A percentile compares a stretch with the other conserved stretches of the same genome.
phyloP scores from a whole-genome alignment of 345 rosid species.

The Erysimum cheiranthoides region DNA sequence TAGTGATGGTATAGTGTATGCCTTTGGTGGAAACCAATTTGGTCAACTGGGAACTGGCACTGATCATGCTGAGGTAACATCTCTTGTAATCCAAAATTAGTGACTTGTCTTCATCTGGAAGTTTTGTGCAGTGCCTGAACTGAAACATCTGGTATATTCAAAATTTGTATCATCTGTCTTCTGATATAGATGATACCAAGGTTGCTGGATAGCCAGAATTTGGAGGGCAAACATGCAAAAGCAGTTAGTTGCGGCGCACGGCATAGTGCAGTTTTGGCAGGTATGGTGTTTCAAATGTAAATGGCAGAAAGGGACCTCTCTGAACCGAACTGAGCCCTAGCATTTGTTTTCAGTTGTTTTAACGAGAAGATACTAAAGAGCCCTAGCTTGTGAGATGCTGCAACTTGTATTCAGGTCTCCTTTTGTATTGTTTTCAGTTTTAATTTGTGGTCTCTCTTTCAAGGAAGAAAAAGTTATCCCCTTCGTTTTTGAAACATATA shows the following conservation, averaged over 20 bases:
- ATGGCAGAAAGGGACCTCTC: constrained; percentile 29
- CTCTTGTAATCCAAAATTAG: background rate
- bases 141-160: constrained; percentile 13
- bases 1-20: constrained; percentile 65
- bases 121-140: background rate
- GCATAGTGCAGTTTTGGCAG: constrained; percentile 73
- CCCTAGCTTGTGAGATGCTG: constrained; percentile 49
- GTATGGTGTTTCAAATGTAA: constrained; percentile 45
- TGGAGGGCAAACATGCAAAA: constrained; percentile 61
- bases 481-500: constrained; percentile 4
- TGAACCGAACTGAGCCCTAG: constrained; percentile 36
- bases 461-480: constrained; percentile 10
- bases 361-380: constrained; percentile 47
- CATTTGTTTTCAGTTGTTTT: constrained; percentile 43
- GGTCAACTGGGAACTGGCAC: constrained; percentile 85
- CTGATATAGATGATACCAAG: constrained; percentile 60
- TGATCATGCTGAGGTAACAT: constrained; percentile 78
- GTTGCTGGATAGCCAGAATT: constrained; percentile 63
- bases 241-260: constrained; percentile 82
- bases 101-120: background rate
- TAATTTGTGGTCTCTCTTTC: constrained; percentile 28
- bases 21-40: constrained; percentile 91
- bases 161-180: constrained; percentile 6
- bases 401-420: constrained; percentile 43
- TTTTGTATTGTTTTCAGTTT: constrained; percentile 39